These are phyloP conservation scores for Verbascum thapsus DNA, from an alignment of 257 asterid genomes.

Conservation along the genomic window DNA sequence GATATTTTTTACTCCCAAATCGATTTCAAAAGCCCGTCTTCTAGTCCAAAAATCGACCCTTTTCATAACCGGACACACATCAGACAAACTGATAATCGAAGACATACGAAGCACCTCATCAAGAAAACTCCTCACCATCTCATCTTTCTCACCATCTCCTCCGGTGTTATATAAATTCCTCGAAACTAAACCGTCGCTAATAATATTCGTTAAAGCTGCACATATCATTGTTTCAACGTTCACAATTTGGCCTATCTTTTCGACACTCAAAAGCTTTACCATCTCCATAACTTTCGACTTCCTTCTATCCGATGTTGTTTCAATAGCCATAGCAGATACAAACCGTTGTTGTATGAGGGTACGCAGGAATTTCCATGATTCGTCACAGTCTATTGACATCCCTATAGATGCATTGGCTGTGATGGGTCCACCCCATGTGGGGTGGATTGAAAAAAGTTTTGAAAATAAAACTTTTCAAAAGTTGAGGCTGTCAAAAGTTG, in stretches of 20 bases:
- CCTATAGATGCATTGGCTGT: too few relatives aligned
- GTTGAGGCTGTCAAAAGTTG: too few relatives aligned
- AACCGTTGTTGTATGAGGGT: too few relatives aligned
- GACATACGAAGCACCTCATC: neutral
- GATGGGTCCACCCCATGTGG: too few relatives aligned
- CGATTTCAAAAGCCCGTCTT: neutral
- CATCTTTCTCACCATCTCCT: neutral
- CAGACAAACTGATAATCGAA: neutral
- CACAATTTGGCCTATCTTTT: too few relatives aligned
- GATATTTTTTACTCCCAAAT: neutral
- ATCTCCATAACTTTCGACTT: neutral
- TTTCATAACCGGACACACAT: conserved; percentile 14
- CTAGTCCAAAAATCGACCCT: conserved; percentile 23
- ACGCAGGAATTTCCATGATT: too few relatives aligned
- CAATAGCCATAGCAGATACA: too few relatives aligned
- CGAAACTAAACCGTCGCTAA: neutral
- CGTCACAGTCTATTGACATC: too few relatives aligned
- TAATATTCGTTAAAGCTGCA: conserved; percentile 4
- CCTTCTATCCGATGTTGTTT: neutral
- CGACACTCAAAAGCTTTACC: neutral
- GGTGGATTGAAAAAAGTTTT: too few relatives aligned
- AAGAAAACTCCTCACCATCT: neutral
- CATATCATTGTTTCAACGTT: conserved; percentile 16
- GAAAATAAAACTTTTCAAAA: too few relatives aligned
- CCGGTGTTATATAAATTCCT: neutral